These are phyloP conservation scores for Neurospora discreta DNA, from an alignment of 495 filamentous ascomycete genomes.

Conservation along the genomic window DNA sequence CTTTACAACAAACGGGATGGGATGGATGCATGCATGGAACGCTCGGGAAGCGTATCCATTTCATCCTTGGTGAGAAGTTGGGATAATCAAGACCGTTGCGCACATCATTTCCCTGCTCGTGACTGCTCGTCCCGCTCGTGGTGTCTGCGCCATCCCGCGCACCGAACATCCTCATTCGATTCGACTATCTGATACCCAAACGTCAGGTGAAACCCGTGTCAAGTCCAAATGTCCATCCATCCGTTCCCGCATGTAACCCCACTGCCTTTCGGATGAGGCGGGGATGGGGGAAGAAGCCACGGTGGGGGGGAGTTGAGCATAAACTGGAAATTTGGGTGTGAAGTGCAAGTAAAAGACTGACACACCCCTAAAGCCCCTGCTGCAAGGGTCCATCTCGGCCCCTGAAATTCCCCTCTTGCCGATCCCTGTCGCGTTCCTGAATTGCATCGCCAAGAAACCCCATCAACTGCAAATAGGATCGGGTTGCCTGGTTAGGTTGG, in stretches of 20 bases:
- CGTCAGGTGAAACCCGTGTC: background rate
- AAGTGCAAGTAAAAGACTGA: background rate
- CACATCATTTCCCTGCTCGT: background rate
- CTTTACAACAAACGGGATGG: too few relatives aligned
- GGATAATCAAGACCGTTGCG: background rate
- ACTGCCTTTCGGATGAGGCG: background rate
- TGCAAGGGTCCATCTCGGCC: background rate
- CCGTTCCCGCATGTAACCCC: background rate
- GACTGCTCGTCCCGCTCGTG: background rate
- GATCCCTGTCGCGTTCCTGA: background rate
- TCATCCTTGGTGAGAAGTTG: background rate
- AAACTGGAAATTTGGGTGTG: background rate
- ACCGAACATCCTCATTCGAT: background rate
- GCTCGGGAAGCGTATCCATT: background rate
- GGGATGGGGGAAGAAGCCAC: background rate
- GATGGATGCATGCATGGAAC: background rate
- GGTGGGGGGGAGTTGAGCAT: background rate
- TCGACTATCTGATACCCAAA: background rate
- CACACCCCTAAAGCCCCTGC: background rate
- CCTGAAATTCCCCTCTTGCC: background rate
- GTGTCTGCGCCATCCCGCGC: background rate
- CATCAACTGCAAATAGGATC: background rate
- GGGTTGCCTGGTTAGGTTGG: background rate
- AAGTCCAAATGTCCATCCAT: background rate
- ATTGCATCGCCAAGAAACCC: background rate